Evolutionary conservation across 75 land plant genomes (phyloP), one percentile per base, ranked within the genome.

Genomic region (Sequoiadendron giganteum): DNA sequence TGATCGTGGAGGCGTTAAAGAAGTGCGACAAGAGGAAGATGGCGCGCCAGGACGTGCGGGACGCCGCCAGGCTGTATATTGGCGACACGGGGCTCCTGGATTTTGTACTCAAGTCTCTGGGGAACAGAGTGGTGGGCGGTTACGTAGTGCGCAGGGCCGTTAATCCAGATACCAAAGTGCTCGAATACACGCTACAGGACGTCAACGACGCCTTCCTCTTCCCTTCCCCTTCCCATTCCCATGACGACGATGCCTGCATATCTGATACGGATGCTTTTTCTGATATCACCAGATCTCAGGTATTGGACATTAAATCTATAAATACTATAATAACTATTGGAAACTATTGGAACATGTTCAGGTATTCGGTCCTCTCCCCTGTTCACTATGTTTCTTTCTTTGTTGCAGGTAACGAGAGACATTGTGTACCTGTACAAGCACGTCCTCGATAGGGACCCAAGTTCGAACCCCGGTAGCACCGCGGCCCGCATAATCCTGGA

Each of bases 31-130:
- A 86, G 54, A 45, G 87, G 14, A 92, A 91, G 89, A 95, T 95
- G 94, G 90, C 94, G 18, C 76, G 99, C 79, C 97, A 96, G 86
- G 96, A 95, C 77, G 91, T 96, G 14, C 88, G 99, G 38, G 97
- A 96, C 85, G 95, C 94, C 11, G 97, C 99, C 0, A 83, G 97
- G 65, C 85, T 90, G 43, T 93, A 92, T 87, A 96, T 97, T 45
- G 99, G 99, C 5, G 99, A 97, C 88, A 97, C 99, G 2, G 99
- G 99, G 3, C 89, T 97, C 38, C 92, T 97, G 40, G 99, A 97
- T 90, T 95, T 92, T 78, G 98, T 97, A 5, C 91, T 97, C 42
- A 97, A 97, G 43, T 94, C 96, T 16, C 86, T 97, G 88, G 92
- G 94, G 16, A 92, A 95, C 84, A 92, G 93, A 45, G 90, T 94